Evolutionary conservation across 2,329 filamentous ascomycete genomes (phyloP), one percentile per base, ranked within the genome.

Genomic region (Exophiala sp.): DNA sequence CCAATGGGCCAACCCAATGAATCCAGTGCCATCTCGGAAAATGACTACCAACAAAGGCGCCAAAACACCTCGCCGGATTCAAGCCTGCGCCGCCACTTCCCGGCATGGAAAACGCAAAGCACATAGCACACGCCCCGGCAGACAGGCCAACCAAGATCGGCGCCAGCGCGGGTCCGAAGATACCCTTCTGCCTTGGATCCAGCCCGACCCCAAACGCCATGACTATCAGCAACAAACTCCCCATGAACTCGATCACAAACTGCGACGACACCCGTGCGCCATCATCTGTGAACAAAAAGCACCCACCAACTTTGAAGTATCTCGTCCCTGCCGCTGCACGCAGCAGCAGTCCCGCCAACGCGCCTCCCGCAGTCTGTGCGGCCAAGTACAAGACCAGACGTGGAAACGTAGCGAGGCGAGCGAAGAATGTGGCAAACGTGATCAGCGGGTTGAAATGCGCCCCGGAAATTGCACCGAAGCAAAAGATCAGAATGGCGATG

Each of bases 401-500:
- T 0, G 78, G 72, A 10, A 80, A 68, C 1, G 76, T 75, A 16
- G 75, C 75, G 10, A 81, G 66, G 0, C 77, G 73, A 1, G 75
- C 72, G 20, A 78, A 74, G 54, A 82, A 75, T 2, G 78, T 79
- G 2, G 75, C 71, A 43, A 81, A 72, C 0, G 78, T 80, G 55
- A 82, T 79, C 32, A 75, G 66, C 1, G 78, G 78, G 58, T 79
- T 82, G 51, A 82, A 65, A 60, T 82, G 79, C 1, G 75, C 78
- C 36, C 79, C 78, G 2, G 74, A 76, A 0, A 75, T 73, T 0
- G 77, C 73, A 3, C 71, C 74, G 11, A 75, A 74, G 7, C 72
- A 73, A 58, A 75, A 79, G 43, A 81, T 78, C 61, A 80, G 75
- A 1, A 78, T 61, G 1, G 76, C 65, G 12, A 79, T 65, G 43